Conservation (phyloP, 169 alveolate species). For the Plasmodium adleri region DNA sequence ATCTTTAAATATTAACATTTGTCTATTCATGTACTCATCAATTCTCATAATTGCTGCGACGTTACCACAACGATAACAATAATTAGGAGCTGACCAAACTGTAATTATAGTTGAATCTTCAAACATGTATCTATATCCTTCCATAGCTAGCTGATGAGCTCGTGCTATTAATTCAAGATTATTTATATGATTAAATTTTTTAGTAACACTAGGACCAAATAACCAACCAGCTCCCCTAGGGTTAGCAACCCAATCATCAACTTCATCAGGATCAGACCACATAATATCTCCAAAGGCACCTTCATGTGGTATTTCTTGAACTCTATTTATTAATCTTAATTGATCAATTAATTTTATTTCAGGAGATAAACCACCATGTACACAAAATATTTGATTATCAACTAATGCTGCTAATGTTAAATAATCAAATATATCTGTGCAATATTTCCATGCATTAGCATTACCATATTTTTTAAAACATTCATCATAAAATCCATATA, state of each 20-base stretch:
- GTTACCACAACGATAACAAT: constrained; percentile 99
- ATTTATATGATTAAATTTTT: constrained; percentile 96
- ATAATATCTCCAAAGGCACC: constrained; percentile 99
- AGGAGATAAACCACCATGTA: constrained; percentile 99
- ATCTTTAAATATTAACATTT: constrained; percentile 66
- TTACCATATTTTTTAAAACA: constrained; percentile 99
- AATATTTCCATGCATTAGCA: constrained; percentile 98
- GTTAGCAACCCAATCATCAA: constrained; percentile 98
- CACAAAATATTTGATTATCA: constrained; percentile 96
- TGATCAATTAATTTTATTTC: constrained; percentile 94
- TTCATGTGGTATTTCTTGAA: constrained; percentile 99
- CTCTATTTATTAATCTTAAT: constrained; percentile 94
- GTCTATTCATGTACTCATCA: constrained; percentile 92
- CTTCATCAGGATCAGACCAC: constrained; percentile 99
- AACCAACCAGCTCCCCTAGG: constrained; percentile 99
- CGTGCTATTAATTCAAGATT: constrained; percentile 97
- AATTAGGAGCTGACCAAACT: constrained; percentile 99
- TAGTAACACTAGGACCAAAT: constrained; percentile 98
- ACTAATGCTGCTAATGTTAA: constrained; percentile 97
- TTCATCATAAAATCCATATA: constrained; percentile 99
- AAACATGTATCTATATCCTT: constrained; percentile 97
- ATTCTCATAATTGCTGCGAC: constrained; percentile 98
- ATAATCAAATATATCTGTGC: constrained; percentile 99
- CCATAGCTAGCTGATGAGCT: constrained; percentile 99
- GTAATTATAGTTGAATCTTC: constrained; percentile 96